A percentile compares a stretch with the other conserved stretches of the same genome.
phyloP scores from a whole-genome alignment of 495 filamentous ascomycete species.

The Penicillium ucsense region DNA sequence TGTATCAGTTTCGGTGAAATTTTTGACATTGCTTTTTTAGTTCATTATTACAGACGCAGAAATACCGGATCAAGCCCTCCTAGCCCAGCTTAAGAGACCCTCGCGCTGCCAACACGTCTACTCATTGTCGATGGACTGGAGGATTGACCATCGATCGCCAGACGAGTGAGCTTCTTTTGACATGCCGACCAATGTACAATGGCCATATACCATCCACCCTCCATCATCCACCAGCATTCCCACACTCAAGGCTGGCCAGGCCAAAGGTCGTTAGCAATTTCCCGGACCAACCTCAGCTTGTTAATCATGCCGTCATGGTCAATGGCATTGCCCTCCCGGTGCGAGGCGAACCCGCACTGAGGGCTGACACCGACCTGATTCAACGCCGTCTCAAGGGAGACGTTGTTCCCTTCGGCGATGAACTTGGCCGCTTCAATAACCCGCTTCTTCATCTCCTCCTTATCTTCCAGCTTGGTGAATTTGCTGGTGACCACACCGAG shows the following conservation, averaged over 20 bases:
- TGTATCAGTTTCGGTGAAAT: too few relatives aligned
- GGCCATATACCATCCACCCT: neutral
- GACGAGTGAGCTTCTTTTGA: too few relatives aligned
- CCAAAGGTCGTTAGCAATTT: conserved; percentile 66
- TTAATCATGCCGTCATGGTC: conserved; percentile 57
- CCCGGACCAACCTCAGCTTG: conserved; percentile 57
- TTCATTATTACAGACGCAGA: too few relatives aligned
- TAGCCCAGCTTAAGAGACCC: too few relatives aligned
- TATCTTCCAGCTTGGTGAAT: conserved; percentile 61
- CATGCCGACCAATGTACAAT: neutral
- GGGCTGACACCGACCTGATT: conserved; percentile 62
- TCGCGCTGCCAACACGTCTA: too few relatives aligned
- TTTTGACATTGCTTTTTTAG: too few relatives aligned
- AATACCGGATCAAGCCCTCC: too few relatives aligned
- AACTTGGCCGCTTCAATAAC: conserved; percentile 59
- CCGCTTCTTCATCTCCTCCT: conserved; percentile 61
- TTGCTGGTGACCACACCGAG: conserved; percentile 68
- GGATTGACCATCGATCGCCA: too few relatives aligned
- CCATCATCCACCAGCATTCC: neutral
- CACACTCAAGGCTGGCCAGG: conserved; percentile 44
- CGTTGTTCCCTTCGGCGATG: conserved; percentile 57
- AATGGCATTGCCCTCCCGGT: conserved; percentile 57
- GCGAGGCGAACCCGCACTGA: conserved; percentile 73
- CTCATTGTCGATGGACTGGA: too few relatives aligned
- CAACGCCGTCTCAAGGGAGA: conserved; percentile 54